Evolutionary conservation across 306 rosid genomes (phyloP).

Genomic region (Hippophae gyantsensis): DNA sequence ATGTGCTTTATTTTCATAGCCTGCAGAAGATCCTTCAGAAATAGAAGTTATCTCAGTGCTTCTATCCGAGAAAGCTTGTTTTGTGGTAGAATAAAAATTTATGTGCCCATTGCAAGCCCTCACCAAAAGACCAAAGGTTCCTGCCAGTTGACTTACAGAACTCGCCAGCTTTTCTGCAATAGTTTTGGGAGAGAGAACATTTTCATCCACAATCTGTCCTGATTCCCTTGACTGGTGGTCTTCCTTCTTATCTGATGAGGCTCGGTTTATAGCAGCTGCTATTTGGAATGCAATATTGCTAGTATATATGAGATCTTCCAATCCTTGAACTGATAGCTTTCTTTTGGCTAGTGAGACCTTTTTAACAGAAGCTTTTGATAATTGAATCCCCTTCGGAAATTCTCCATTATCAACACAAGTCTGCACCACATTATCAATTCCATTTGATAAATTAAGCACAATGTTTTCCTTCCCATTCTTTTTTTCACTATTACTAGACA

Average conservation of each 20-base stretch:
- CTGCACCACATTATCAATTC: conserved; percentile 35
- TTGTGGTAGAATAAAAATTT: conserved; percentile 58
- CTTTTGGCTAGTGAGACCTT: conserved; percentile 59
- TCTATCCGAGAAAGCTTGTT: conserved; percentile 32
- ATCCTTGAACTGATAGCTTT: conserved; percentile 43
- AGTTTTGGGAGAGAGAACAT: conserved; percentile 35
- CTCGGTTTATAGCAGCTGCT: conserved; percentile 42
- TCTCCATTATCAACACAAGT: conserved; percentile 36
- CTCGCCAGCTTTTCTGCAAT: conserved; percentile 64
- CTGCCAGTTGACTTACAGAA: conserved; percentile 33
- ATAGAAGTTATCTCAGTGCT: conserved; percentile 26
- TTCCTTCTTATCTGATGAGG: conserved; percentile 34
- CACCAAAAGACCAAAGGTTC: conserved; percentile 38
- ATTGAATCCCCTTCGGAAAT: conserved; percentile 42
- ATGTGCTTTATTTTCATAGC: conserved; percentile 28
- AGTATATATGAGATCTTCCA: conserved; percentile 55
- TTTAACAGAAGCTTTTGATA: conserved; percentile 67
- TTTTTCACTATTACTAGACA: conserved; percentile 26
- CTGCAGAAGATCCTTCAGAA: conserved; percentile 28
- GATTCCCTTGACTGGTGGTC: conserved; percentile 23
- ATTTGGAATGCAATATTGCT: conserved; percentile 80
- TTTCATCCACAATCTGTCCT: conserved; percentile 28
- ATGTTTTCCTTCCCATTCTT: conserved; percentile 35
- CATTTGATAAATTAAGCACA: conserved; percentile 38
- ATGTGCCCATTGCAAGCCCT: conserved; percentile 84